A percentile compares a stretch with the other conserved stretches of the same genome.
These are phyloP conservation scores for Trichoderma sp. DNA, from an alignment of 2,329 filamentous ascomycete species.

Conservation along the genomic window DNA sequence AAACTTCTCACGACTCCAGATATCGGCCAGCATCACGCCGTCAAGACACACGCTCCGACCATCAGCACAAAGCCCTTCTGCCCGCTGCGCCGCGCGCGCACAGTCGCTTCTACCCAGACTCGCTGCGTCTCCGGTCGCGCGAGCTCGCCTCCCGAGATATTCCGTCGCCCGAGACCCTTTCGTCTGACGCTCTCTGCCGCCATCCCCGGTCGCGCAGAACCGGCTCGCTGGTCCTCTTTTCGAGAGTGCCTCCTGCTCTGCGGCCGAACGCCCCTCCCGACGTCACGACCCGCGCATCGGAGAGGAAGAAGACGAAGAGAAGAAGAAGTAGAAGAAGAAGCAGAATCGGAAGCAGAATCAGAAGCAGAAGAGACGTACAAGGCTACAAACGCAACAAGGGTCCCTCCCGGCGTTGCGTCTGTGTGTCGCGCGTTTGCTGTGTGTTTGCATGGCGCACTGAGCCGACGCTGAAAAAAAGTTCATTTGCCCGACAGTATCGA, in stretches of 20 bases:
- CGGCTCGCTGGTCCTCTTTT: constrained; percentile 2
- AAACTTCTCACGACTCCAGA: constrained; percentile 38
- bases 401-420: constrained; percentile 3
- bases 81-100: constrained; percentile 15
- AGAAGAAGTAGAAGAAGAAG: not conserved
- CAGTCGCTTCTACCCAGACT: not conserved
- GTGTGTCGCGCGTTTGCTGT: constrained; percentile 19
- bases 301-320: not conserved
- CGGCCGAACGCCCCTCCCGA: not conserved
- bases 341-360: not conserved
- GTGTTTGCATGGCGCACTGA: constrained; percentile 42
- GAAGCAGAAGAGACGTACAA: not conserved
- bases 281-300: not conserved
- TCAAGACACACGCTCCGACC: constrained; percentile 32
- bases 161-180: constrained; percentile 10
- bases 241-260: not conserved
- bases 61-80: not conserved
- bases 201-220: constrained; percentile 26
- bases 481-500: constrained; percentile 6
- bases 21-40: constrained; percentile 21
- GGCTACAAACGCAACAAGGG: not conserved
- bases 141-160: constrained; percentile 19
- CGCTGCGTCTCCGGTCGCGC: constrained; percentile 18
- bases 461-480: constrained; percentile 21
- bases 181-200: constrained; percentile 7